These are phyloP conservation scores for Didymella keratinophila DNA, from an alignment of 2,329 filamentous ascomycete species.

Conservation along the genomic window DNA sequence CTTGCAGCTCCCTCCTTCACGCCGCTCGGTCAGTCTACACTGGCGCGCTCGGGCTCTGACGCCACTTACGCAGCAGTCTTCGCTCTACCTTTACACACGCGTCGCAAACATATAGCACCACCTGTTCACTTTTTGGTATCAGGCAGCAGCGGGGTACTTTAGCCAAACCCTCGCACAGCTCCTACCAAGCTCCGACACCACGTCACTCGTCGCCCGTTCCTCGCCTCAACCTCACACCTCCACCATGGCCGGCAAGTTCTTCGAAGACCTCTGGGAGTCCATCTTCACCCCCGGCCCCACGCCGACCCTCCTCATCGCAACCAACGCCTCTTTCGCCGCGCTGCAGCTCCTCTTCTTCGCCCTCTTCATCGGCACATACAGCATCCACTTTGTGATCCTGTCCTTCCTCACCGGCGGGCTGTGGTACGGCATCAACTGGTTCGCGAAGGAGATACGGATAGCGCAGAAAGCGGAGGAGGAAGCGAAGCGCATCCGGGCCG, in stretches of 20 bases:
- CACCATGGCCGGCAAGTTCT: slow-evolving; percentile 57
- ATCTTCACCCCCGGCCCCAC: slow-evolving; percentile 94
- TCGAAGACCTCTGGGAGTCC: slow-evolving; percentile 85
- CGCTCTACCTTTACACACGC: background rate
- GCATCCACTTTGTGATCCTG: slow-evolving; percentile 86
- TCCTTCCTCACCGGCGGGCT: slow-evolving; percentile 80
- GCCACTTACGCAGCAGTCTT: slow-evolving; percentile 16
- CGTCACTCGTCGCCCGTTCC: slow-evolving; percentile 10
- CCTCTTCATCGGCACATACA: slow-evolving; percentile 82
- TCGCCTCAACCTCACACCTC: background rate
- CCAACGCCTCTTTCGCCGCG: slow-evolving; percentile 85
- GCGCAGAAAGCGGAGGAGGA: slow-evolving; percentile 59
- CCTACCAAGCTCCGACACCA: slow-evolving; percentile 7
- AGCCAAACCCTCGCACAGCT: slow-evolving; percentile 7
- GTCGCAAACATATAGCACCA: slow-evolving; percentile 10
- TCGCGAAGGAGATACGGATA: slow-evolving; percentile 71
- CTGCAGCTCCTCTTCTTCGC: slow-evolving; percentile 80
- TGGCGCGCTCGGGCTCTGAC: slow-evolving; percentile 20
- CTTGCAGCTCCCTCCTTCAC: slow-evolving; percentile 22
- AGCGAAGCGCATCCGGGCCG: slow-evolving; percentile 55
- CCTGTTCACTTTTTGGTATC: slow-evolving; percentile 2
- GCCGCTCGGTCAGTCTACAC: slow-evolving; percentile 20
- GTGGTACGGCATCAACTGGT: slow-evolving; percentile 98
- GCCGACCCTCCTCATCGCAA: slow-evolving; percentile 84
- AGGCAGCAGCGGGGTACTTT: slow-evolving; percentile 22